These are phyloP conservation scores for Chamaecyparis obtusa DNA, from an alignment of 75 land plant genomes.

Conservation along the genomic window DNA sequence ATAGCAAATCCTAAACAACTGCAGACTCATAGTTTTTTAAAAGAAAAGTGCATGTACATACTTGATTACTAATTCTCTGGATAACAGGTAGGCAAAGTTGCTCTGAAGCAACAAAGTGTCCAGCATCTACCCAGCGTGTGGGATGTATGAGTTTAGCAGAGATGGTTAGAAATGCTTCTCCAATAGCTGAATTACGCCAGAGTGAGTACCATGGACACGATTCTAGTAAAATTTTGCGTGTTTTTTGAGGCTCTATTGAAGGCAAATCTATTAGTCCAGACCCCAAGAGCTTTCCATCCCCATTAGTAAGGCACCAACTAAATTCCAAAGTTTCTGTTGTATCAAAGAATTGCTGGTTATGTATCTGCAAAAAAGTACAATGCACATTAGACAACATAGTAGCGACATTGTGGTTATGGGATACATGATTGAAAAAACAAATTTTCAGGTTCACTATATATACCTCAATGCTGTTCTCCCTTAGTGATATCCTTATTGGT, in stretches of 20 bases:
- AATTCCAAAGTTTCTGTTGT: slow-evolving; percentile 58
- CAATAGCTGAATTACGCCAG: slow-evolving; percentile 33
- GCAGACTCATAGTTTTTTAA: background rate
- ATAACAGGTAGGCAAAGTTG: slow-evolving; percentile 66
- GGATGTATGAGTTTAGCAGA: slow-evolving; percentile 50
- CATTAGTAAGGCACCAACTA: slow-evolving; percentile 53
- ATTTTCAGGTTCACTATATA: background rate
- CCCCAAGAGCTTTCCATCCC: slow-evolving; percentile 68
- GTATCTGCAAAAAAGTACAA: slow-evolving; percentile 49
- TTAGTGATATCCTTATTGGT: slow-evolving; percentile 57
- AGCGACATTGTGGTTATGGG: background rate
- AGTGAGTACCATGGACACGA: slow-evolving; percentile 71
- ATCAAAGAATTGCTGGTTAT: slow-evolving; percentile 71
- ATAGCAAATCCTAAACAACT: background rate
- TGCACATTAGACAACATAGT: background rate
- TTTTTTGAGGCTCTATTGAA: slow-evolving; percentile 56
- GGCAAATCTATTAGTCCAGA: slow-evolving; percentile 64
- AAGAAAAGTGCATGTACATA: slow-evolving; percentile 15
- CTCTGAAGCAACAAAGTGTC: slow-evolving; percentile 71
- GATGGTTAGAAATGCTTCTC: slow-evolving; percentile 62
- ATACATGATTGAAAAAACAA: background rate
- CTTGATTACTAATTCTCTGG: slow-evolving; percentile 21
- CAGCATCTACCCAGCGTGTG: slow-evolving; percentile 81
- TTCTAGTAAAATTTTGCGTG: slow-evolving; percentile 33
- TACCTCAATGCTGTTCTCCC: slow-evolving; percentile 67